These are phyloP conservation scores for Fomitopsis pinicola DNA, from an alignment of 1,284 basidiomycete species.

Conservation along the genomic window DNA sequence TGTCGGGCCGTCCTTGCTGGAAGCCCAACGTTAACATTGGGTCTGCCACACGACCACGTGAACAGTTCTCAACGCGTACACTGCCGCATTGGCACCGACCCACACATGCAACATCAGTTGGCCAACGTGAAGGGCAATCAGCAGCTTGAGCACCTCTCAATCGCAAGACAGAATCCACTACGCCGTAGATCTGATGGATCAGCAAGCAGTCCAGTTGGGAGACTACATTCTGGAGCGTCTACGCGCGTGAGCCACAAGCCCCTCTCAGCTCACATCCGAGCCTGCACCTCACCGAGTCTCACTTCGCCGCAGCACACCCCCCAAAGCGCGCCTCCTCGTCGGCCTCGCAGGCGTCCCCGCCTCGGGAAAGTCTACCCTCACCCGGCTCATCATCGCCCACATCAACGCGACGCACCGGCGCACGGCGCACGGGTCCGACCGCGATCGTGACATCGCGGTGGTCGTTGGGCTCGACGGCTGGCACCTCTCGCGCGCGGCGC, in stretches of 20 bases:
- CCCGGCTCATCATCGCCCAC: constrained; percentile 47
- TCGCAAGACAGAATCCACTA: neutral
- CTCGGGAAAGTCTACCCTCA: constrained; percentile 78
- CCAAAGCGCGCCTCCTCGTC: constrained; percentile 58
- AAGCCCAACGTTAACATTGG: no score
- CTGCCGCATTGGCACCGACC: no score
- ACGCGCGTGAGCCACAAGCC: neutral
- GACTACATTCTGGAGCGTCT: constrained; percentile 1
- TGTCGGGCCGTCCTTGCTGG: no score
- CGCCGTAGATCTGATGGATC: neutral
- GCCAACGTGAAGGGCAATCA: no score
- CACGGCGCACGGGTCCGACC: neutral
- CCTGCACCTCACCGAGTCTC: neutral
- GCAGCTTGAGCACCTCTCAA: neutral
- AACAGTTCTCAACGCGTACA: no score
- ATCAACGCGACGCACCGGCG: constrained; percentile 38
- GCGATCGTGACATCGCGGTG: constrained; percentile 25
- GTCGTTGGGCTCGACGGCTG: constrained; percentile 82
- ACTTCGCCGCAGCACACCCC: constrained; percentile 34
- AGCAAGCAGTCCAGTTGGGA: neutral
- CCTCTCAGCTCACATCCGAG: neutral
- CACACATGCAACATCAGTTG: no score
- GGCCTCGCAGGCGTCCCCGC: constrained; percentile 80
- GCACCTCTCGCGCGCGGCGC: constrained; percentile 69
- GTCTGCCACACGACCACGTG: no score